These are phyloP conservation scores for Cornus kousa DNA, from an alignment of 148 eudicot species.

Conservation along the genomic window DNA sequence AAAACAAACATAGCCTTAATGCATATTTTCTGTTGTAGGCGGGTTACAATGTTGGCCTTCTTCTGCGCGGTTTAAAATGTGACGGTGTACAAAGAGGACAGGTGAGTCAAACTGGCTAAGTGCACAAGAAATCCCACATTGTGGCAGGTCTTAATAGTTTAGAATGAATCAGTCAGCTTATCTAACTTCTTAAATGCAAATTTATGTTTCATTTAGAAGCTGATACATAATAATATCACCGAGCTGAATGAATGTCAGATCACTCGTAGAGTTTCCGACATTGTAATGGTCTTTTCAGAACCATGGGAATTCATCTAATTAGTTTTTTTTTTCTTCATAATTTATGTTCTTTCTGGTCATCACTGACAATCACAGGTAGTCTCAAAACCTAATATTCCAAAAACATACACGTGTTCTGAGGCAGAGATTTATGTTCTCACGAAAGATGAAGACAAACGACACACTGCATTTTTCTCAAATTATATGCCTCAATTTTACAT, in stretches of 20 bases:
- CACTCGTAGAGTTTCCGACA: no score
- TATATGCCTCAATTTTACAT: constrained; percentile 80
- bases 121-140: background rate
- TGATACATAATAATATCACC: no score
- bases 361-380: constrained; percentile 43
- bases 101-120: constrained; percentile 37
- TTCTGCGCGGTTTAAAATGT: constrained; percentile 74
- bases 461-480: constrained; percentile 69
- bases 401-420: constrained; percentile 67
- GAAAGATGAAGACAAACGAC: constrained; percentile 87
- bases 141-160: no score
- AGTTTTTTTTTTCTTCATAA: background rate
- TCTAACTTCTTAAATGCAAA: no score
- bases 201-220: no score
- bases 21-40: constrained; percentile 42
- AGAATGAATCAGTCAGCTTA: no score
- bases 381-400: constrained; percentile 66
- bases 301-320: no score
- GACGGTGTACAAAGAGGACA: constrained; percentile 72
- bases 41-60: constrained; percentile 89
- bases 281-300: no score
- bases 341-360: background rate
- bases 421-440: constrained; percentile 83
- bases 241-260: background rate
- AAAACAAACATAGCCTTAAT: no score